phyloP scores from a whole-genome alignment of 2,329 filamentous ascomycete species.

The Niveomyces coronatus region DNA sequence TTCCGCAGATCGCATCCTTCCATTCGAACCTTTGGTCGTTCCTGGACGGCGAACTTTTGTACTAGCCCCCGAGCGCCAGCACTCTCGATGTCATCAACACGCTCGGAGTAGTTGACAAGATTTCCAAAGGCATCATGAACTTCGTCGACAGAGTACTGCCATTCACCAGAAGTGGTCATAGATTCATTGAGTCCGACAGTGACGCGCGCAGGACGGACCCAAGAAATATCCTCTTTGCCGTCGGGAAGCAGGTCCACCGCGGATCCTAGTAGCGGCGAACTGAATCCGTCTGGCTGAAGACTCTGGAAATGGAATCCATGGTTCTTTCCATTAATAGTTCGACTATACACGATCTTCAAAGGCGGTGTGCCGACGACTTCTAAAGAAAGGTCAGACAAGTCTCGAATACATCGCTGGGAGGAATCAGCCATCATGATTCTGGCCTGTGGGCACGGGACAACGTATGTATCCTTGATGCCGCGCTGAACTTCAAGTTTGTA shows the following conservation, averaged over 20 bases:
- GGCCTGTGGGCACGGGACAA: conserved; percentile 78
- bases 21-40: conserved; percentile 67
- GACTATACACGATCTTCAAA: conserved; percentile 84
- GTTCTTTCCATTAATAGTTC: conserved; percentile 73
- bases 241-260: conserved; percentile 51
- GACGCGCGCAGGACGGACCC: conserved; percentile 68
- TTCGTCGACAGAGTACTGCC: conserved; percentile 86
- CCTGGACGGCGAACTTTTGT: conserved; percentile 75
- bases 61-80: conserved; percentile 53
- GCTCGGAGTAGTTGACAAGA: conserved; percentile 59
- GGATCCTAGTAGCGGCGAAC: conserved; percentile 62
- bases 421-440: conserved; percentile 54
- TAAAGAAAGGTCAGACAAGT: conserved; percentile 75
- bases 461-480: conserved; percentile 63
- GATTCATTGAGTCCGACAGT: conserved; percentile 84
- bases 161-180: conserved; percentile 65
- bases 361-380: conserved; percentile 84
- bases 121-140: conserved; percentile 89
- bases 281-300: conserved; percentile 78
- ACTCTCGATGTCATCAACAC: conserved; percentile 59
- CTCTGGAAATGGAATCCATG: conserved; percentile 86
- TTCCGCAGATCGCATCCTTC: conserved; percentile 67
- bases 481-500: conserved; percentile 89
- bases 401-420: conserved; percentile 67
- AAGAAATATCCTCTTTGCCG: conserved; percentile 58